phyloP scores from a whole-genome alignment of 352 stramenopile genomes.

The Peronospora belbahrii region DNA sequence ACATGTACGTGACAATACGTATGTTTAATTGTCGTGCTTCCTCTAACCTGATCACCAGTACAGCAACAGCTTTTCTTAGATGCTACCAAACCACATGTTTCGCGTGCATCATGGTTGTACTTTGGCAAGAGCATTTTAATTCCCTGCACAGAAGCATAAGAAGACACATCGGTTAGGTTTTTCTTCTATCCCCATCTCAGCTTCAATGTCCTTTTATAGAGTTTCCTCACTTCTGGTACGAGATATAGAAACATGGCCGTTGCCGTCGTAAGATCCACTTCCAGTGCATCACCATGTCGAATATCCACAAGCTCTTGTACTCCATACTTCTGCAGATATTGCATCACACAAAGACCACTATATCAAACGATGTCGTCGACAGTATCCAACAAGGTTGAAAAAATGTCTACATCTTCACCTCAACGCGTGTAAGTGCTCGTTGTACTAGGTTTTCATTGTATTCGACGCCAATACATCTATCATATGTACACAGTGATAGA shows the following conservation, averaged over 20 bases:
- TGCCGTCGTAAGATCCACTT: slow-evolving; percentile 47
- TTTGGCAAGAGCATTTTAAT: slow-evolving; percentile 67
- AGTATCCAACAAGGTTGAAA: too few species aligned
- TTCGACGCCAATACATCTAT: slow-evolving; percentile 66
- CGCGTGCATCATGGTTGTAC: slow-evolving; percentile 19
- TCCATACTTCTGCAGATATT: slow-evolving; percentile 30
- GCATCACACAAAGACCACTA: slow-evolving; percentile 1
- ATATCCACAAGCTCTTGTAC: slow-evolving; percentile 46
- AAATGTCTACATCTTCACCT: slow-evolving; percentile 34
- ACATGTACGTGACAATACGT: slow-evolving; percentile 79
- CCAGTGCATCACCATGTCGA: slow-evolving; percentile 49
- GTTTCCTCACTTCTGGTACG: slow-evolving; percentile 46
- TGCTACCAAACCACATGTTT: not conserved
- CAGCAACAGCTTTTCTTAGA: slow-evolving; percentile 1
- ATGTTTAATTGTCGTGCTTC: slow-evolving; percentile 48
- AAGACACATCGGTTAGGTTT: slow-evolving; percentile 6
- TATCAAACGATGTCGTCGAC: slow-evolving; percentile 10
- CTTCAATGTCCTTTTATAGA: slow-evolving; percentile 9
- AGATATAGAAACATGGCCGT: slow-evolving; percentile 80
- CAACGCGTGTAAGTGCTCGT: slow-evolving; percentile 35
- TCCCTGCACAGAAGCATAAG: slow-evolving; percentile 36
- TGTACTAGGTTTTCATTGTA: slow-evolving; percentile 57
- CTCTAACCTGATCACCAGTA: slow-evolving; percentile 43
- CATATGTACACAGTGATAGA: not conserved
- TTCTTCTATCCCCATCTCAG: not conserved